Conservation (phyloP, 768 basidiomycete genomes). For the Russula olivacea region DNA sequence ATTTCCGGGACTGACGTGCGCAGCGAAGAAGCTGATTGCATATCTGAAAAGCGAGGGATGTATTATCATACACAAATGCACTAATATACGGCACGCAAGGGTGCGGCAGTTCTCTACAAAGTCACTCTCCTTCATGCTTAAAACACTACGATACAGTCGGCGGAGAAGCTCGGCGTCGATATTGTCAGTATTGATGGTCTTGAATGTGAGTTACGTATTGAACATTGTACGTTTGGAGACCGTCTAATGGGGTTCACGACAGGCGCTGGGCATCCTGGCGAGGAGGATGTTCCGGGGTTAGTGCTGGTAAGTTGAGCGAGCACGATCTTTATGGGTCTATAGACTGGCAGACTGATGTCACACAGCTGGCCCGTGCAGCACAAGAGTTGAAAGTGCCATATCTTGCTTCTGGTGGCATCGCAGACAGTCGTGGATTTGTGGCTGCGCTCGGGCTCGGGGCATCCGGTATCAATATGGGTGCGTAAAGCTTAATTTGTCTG, state of each 20-base stretch:
- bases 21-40: slow-evolving; percentile 72
- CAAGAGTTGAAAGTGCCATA: slow-evolving; percentile 80
- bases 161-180: slow-evolving; percentile 78
- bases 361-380: slow-evolving; percentile 80
- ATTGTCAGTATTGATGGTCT: slow-evolving; percentile 86
- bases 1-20: not conserved
- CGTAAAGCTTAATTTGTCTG: slow-evolving; percentile 11
- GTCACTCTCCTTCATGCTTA: not conserved
- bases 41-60: slow-evolving; percentile 76
- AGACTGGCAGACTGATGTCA: not conserved
- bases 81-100: slow-evolving; percentile 80
- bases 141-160: slow-evolving; percentile 35
- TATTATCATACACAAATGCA: slow-evolving; percentile 87
- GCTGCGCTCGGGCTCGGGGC: slow-evolving; percentile 80
- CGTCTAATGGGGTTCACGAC: slow-evolving; percentile 21
- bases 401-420: slow-evolving; percentile 88
- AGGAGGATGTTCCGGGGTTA: slow-evolving; percentile 85
- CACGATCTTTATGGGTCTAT: not conserved
- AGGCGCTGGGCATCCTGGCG: slow-evolving; percentile 94
- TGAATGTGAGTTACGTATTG: slow-evolving; percentile 53
- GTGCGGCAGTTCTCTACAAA: slow-evolving; percentile 32
- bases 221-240: not conserved
- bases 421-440: slow-evolving; percentile 77
- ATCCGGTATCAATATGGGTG: slow-evolving; percentile 80
- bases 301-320: slow-evolving; percentile 52